Evolutionary conservation across 2,329 filamentous ascomycete species (phyloP), one percentile per base, ranked within the genome.

Genomic region (Phialemoniopsis sp.): DNA sequence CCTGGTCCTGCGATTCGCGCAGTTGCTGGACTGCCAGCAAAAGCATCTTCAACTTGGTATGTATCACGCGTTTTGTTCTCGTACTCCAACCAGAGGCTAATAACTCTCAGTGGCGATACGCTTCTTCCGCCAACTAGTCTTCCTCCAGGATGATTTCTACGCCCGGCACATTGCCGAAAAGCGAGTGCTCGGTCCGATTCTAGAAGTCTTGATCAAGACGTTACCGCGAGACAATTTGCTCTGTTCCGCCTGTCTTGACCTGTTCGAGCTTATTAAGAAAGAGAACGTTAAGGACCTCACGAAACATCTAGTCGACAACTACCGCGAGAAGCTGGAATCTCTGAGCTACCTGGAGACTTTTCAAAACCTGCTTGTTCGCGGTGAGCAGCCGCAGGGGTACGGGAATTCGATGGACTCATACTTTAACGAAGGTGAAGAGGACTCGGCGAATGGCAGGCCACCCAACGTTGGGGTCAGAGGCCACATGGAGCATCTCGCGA

Each of bases 161-260:
- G 83, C 89, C 53, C 85, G 83, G 39, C 85, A 95, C 51, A 78
- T 97, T 51, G 85, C 84, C 18, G 81, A 89, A 49, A 85, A 90
- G 57, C 80, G 83, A 43, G 80, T 93, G 0, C 82, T 97, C 43
- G 87, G 85, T 31, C 86, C 89, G 1, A 87, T 97, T 28, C 70
- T 98, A 13, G 80, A 93, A 49, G 83, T 96, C 29, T 76, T 97
- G 28, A 77, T 85, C 40, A 80, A 87, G 48, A 93, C 89, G 0
- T 85, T 96, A 78, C 88, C 90, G 1, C 80, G 89, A 32, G 91
- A 98, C 60, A 97, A 96, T 51, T 73, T 98, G 4, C 73, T 97
- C 26, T 94, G 93, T 60, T 97, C 91, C 1, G 91, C 90, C 8
- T 95, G 89, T 52, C 73, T 97, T 9, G 93, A 98, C 55, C 78